Base-by-base conservation (phyloP, 176 grass and related monocot species). In the Aegilops bicornis region DNA sequence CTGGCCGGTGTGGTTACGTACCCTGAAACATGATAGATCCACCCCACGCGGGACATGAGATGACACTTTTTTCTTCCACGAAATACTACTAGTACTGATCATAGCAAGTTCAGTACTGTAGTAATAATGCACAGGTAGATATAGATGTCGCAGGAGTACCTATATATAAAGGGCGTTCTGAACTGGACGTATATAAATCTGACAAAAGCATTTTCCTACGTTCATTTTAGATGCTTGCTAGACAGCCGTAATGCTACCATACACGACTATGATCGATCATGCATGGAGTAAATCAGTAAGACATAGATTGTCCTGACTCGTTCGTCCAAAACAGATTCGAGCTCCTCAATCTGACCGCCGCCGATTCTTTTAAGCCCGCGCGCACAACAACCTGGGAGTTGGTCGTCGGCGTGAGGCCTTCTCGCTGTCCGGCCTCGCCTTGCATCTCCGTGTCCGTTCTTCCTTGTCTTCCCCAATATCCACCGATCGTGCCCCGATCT, bases 271-370 rank as follows among this genome's bases (percentile, higher is more conserved):
- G 36, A 37, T 7, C 3, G 47, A 14, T 52, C 47, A 50, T 50
- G 48, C 48, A 52, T 52, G 48, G 5, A 50, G 47, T 33, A 33
- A 33, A 33, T 48, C 4, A 54, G 50, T 19, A 54, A 54, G 50
- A 54, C 50, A 54, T 19, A 7, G 6, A 54, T 54, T 89, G 91
- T 93, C 93, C 81, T 43, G 69, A 89, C 59, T 62, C 65, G 84
- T 85, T 95, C 84, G 84, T 95, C 91, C 14, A 88, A 92, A 84
- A 42, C 68, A 86, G 89, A 95, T 95, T 93, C 93, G 84, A 67
- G n/a, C 77, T 30, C 76, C 85, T 88, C 69, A 50, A 64, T 83
- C 62, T 69, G 81, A 81, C 37, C 86, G 8, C 58, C 79, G 3
- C 19, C n/a, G 17, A 82, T 74, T 89, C 84, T 83, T 89, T 79